Conservation (phyloP, 208 protist species). For the Strigomonas culicis region DNA sequence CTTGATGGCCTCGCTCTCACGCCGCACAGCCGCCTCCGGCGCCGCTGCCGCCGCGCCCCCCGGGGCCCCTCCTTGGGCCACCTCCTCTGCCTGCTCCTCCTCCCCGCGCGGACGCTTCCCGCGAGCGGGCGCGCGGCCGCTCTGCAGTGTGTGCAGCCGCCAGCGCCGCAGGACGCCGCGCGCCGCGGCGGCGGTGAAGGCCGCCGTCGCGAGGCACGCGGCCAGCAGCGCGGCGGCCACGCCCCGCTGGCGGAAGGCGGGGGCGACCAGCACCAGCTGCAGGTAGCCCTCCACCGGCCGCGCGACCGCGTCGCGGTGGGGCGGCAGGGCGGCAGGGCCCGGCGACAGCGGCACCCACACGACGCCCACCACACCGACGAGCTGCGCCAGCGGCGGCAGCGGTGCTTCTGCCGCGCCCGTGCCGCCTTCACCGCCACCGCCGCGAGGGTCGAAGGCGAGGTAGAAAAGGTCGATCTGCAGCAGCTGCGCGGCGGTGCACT, state of each 20-base stretch:
- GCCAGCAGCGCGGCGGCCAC: constrained; percentile 35
- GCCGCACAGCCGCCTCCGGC: not conserved
- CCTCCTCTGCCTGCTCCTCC: no score
- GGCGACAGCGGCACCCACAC: constrained; percentile 61
- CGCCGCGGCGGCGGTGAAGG: not conserved
- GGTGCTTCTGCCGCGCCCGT: not conserved
- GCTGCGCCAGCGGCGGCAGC: not conserved
- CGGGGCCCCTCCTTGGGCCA: no score
- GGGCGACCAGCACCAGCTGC: constrained; percentile 55
- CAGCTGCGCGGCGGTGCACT: constrained; percentile 42
- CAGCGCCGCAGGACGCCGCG: constrained; percentile 31
- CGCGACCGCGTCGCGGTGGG: not conserved
- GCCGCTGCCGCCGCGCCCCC: not conserved
- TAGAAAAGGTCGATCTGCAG: constrained; percentile 44
- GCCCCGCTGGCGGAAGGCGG: constrained; percentile 25
- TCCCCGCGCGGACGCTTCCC: no score
- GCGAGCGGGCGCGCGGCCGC: not conserved
- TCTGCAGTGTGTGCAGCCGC: constrained; percentile 65
- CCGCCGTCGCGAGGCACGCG: constrained; percentile 9
- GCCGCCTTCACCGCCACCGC: not conserved
- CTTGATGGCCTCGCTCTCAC: constrained; percentile 23
- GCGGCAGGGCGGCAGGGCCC: not conserved
- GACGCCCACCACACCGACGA: constrained; percentile 55
- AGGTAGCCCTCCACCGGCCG: constrained; percentile 64
- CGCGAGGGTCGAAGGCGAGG: constrained; percentile 16